Evolutionary conservation across 164 flowering plant species (phyloP), one percentile per base, ranked within the genome.

Genomic region (Vitis rotundifolia): DNA sequence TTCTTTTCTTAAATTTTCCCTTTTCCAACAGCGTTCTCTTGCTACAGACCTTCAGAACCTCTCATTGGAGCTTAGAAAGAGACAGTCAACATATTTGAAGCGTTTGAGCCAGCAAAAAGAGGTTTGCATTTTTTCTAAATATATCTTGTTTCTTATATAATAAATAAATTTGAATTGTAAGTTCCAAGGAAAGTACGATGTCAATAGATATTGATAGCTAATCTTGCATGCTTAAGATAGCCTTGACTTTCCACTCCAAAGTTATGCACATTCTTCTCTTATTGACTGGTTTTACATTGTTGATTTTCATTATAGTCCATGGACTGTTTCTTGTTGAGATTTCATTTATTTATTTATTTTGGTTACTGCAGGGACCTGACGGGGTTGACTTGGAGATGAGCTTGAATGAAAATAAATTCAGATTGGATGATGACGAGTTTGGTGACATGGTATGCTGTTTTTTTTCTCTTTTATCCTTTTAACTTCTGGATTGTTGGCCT

Each of bases 41-140:
- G 99, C 99, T 52, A 95, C 91, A 48, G 99, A 95, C 77, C 98
- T 95, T 73, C 99, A 93, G 78, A 90, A 80, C 66, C 90, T 95
- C 44, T 95, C 97, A 47, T 71, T 89, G 92, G 99, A 95, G 75
- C 86, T 93, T 14, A 90, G 99, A 19, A 89, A 80, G 82, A 95
- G 91, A 73, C 99, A 95, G 68, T 95, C 98, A 50, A 78, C 85
- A 49, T 95, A 95, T 78, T 77, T 95, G 78, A 93, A 95, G 80
- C 96, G 97, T 12, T 91, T 93, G 37, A 87, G 80, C 74, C 96
- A 87, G 80, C 98, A 91, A 78, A 91, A 88, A 79, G 98, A 95
- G 93, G 99, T 91, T 14, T 31, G 55, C 3, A 59, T 53, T 51
- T 15, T 29, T 19, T 65, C 44, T 37, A 6, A 37, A 37, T 37